Evolutionary conservation across 1,139 yeast species (phyloP), one percentile per base, ranked within the genome.

Genomic region (Groenewaldozyma sp.): DNA sequence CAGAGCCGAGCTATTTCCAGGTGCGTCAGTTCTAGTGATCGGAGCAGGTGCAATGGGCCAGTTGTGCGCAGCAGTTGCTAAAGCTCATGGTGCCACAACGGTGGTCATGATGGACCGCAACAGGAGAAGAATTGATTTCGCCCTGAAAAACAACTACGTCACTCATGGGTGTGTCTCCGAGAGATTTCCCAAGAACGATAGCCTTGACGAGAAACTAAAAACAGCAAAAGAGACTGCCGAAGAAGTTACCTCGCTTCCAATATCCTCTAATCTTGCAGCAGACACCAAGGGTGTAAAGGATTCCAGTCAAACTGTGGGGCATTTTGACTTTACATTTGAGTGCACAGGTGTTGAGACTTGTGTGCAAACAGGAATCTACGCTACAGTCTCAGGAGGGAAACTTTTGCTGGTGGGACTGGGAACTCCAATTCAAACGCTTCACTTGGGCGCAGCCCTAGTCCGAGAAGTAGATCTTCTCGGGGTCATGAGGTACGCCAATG

Each of bases 21-120:
- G 91, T 46, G 88, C 82, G 45, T 65, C 70, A 14, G 83, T 79
- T 19, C 78, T 77, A 33, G 82, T 86, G 2, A 79, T 82, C 51
- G 95, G 95, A 35, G 95, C 95, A 24, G 95, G 95, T n/a, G 95
- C 95, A 11, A 88, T 86, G 43, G 95, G 95, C 27, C 63, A 84
- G 38, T 65, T 86, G 45, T 69, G 79, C 39, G 93, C 93, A 24
- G 74, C 81, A 24, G 82, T 78, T 24, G 91, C 91, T 18, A 73
- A 70, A 42, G 80, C 86, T 7, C 81, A 78, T 51, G 95, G 95
- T 32, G 94, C 94, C 5, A 65, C 78, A 31, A 69, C 71, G 28
- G 74, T 82, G 36, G 67, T 76, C 49, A 74, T 79, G 35, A 73
- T 79, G 35, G 91, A 82, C 31, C 26, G 47, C 7, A 34, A 41